Evolutionary conservation across 768 basidiomycete species (phyloP), one percentile per base, ranked within the genome.

Genomic region (Aureoboletus auriporus): DNA sequence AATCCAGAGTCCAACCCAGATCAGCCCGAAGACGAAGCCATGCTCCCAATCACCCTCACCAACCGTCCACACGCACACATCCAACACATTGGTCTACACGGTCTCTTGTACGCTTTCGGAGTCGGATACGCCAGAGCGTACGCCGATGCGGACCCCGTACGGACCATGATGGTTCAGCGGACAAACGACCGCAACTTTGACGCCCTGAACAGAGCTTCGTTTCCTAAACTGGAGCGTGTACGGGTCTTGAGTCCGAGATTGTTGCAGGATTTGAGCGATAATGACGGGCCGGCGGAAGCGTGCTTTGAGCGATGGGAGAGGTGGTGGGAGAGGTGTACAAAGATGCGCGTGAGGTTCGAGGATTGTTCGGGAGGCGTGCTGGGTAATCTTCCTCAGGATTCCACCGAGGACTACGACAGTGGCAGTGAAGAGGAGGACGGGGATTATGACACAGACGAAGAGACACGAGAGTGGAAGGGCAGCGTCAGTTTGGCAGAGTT

Each of bases 281-380:
- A 76, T 56, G 42, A 78, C 70, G 66, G 87, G 58, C 64, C 86
- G 60, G 51, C 62, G 50, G 70, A 65, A 12, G 30, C 36, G 7
- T 70, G 70, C 47, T 69, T 61, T 46, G 71, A 75, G 50, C 68
- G 87, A 28, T 89, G 86, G 81, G 80, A 82, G 54, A 68, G 74
- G 40, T 89, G 88, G 88, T 85, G 80, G 77, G 72, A 71, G 12
- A 70, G 66, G 55, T 84, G 79, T 52, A 52, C 67, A 0, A 52
- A 56, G 16, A 70, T 76, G 61, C 74, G 77, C 1, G 67, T 89
- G 5, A 65, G 82, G 37, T 60, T 90, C 42, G 86, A 90, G 65
- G 88, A 90, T 62, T 89, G 87, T 58, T 89, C 88, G 0, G 87
- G 85, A 0, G 78, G 70, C 11, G 55, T 71, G 44, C 65, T 90